Evolutionary conservation across 805 yeast genomes (phyloP).

Genomic region (Debaryomyces hansenii): DNA sequence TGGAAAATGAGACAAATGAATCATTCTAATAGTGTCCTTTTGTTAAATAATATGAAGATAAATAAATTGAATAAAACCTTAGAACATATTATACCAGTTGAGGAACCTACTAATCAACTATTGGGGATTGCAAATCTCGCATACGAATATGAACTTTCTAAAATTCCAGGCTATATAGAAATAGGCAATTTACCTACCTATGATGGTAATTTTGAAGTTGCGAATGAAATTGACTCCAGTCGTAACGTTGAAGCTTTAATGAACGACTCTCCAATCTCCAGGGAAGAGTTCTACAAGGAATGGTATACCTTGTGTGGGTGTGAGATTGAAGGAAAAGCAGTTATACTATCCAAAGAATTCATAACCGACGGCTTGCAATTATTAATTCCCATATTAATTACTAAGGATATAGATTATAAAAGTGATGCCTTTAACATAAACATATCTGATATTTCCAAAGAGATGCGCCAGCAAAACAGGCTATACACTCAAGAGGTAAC

Average conservation of each 20-base stretch:
- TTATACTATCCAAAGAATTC: conserved; percentile 22
- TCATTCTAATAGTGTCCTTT: conserved; percentile 81
- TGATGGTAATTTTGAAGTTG: conserved; percentile 10
- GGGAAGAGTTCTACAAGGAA: conserved; percentile 45
- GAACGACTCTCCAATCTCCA: conserved; percentile 54
- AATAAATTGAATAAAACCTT: conserved; percentile 2
- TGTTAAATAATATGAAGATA: conserved; percentile 35
- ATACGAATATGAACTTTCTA: conserved; percentile 37
- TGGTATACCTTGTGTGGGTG: conserved; percentile 63
- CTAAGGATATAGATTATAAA: conserved; percentile 22
- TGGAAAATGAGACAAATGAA: conserved; percentile 74
- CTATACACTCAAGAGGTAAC: conserved; percentile 41
- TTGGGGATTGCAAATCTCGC: conserved; percentile 28
- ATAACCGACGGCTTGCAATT: conserved; percentile 26
- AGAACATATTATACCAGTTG: not conserved
- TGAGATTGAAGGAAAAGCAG: conserved; percentile 46
- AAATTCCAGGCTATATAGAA: conserved; percentile 27
- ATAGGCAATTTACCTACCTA: conserved; percentile 27
- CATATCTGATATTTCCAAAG: conserved; percentile 12
- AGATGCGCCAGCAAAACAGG: conserved; percentile 26
- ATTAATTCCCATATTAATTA: conserved; percentile 26
- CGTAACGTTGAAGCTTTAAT: conserved; percentile 32
- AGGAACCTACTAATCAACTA: conserved; percentile 10
- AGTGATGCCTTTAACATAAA: conserved; percentile 10
- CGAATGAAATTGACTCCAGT: conserved; percentile 1